Percentiles rank a stretch among this genome's conserved stretches.
These are phyloP conservation scores for Daedaleopsis nitida DNA, from an alignment of 768 basidiomycete species.

Conservation along the genomic window DNA sequence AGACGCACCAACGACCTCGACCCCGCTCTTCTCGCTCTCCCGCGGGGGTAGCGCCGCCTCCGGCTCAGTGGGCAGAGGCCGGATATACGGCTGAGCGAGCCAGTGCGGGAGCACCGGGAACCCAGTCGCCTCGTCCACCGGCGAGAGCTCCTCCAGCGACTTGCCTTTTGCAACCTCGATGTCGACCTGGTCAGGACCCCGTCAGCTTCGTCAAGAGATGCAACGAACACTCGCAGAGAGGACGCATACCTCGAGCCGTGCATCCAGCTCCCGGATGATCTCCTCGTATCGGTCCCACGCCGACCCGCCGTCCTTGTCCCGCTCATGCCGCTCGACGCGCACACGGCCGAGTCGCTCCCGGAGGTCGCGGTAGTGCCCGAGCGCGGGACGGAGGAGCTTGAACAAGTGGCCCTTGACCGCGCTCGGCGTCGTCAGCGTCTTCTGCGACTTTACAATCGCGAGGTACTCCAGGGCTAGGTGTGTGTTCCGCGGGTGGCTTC, in stretches of 20 bases:
- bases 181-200: slow-evolving; percentile 43
- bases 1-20: slow-evolving; percentile 9
- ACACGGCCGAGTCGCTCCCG: slow-evolving; percentile 69
- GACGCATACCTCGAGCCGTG: slow-evolving; percentile 53
- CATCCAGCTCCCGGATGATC: slow-evolving; percentile 61
- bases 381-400: slow-evolving; percentile 83
- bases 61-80: slow-evolving; percentile 37
- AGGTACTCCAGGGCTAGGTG: slow-evolving; percentile 86
- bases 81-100: slow-evolving; percentile 72
- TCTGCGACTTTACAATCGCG: slow-evolving; percentile 67
- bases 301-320: slow-evolving; percentile 19
- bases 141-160: slow-evolving; percentile 40
- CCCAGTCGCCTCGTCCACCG: slow-evolving; percentile 48
- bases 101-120: slow-evolving; percentile 63
- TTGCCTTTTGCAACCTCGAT: slow-evolving; percentile 39
- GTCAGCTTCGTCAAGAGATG: neutral
- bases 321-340: slow-evolving; percentile 27
- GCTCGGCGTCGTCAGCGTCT: slow-evolving; percentile 69
- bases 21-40: slow-evolving; percentile 9
- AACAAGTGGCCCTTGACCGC: slow-evolving; percentile 93
- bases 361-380: slow-evolving; percentile 67
- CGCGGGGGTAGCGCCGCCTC: slow-evolving; percentile 6
- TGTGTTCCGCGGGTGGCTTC: slow-evolving; percentile 57
- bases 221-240: neutral
- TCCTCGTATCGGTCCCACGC: slow-evolving; percentile 50